Evolutionary conservation across 1,284 basidiomycete species (phyloP).

Genomic region (Schizophyllum commune): DNA sequence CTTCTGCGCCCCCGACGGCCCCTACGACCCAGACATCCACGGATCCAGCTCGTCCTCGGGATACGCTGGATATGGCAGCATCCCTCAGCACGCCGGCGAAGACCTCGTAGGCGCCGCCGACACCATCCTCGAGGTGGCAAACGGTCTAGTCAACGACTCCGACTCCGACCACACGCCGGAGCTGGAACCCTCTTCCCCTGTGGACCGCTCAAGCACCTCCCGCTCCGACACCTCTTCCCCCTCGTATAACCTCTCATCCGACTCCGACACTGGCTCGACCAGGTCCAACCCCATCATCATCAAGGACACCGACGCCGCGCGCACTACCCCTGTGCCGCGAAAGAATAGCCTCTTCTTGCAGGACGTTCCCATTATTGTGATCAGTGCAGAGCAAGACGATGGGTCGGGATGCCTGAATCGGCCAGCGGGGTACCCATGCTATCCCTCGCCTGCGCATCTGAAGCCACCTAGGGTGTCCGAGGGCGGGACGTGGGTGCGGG

Average conservation of each 20-base stretch:
- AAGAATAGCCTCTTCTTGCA: not conserved
- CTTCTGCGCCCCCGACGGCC: not conserved
- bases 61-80: not conserved
- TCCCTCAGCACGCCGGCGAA: not conserved
- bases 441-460: too few species aligned
- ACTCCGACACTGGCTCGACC: not conserved
- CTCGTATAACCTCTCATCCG: not conserved
- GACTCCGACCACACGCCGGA: not conserved
- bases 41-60: not conserved
- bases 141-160: not conserved
- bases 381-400: not conserved
- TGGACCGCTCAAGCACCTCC: too few species aligned
- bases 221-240: too few species aligned
- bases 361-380: not conserved
- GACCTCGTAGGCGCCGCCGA: not conserved
- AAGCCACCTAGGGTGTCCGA: too few species aligned
- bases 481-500: too few species aligned
- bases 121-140: not conserved
- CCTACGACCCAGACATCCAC: not conserved
- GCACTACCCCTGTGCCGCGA: not conserved
- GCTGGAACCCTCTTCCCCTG: too few species aligned
- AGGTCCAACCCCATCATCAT: too few species aligned
- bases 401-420: too few species aligned
- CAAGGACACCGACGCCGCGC: not conserved
- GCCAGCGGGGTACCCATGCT: too few species aligned